Base-by-base conservation (phyloP, 192 early-diverging fungal genomes). In the Polychytrium aggregatum region DNA sequence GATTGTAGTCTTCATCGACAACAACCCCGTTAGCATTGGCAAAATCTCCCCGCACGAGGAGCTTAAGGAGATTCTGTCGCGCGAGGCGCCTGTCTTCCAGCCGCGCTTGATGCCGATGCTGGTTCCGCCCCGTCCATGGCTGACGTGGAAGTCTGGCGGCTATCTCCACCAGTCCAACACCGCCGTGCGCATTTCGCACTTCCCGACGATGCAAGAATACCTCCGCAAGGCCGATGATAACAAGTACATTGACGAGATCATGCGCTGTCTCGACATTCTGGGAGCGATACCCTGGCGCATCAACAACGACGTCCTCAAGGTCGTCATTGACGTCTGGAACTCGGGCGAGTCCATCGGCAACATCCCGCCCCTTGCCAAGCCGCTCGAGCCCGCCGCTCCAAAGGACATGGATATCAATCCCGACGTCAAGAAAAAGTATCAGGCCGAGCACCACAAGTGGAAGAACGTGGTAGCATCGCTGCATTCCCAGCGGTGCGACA, bases 21-120 rank as follows among this genome's bases (percentile, higher is more conserved):
- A n/a, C n/a, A n/a, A n/a, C n/a, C n/a, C n/a, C n/a, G n/a, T n/a
- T n/a, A n/a, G n/a, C n/a, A n/a, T n/a, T n/a, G n/a, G n/a, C n/a
- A n/a, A n/a, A n/a, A n/a, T n/a, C n/a, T n/a, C n/a, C n/a, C n/a
- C n/a, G n/a, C n/a, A n/a, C n/a, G n/a, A n/a, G n/a, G n/a, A n/a
- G n/a, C n/a, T n/a, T n/a, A n/a, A n/a, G n/a, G n/a, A n/a, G n/a
- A n/a, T n/a, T n/a, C n/a, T n/a, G n/a, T n/a, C n/a, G n/a, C n/a
- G n/a, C n/a, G n/a, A n/a, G n/a, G n/a, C n/a, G n/a, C n/a, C n/a
- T n/a, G n/a, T n/a, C n/a, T n/a, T n/a, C n/a, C n/a, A 77, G 35
- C 83, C 90, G 1, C 78, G 83, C 26, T 62, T 83, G n/a, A 65
- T 97, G 18, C 93, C 93, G 21, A 97, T 97, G 93, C 55, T 97